A percentile compares a stretch with the other conserved stretches of the same genome.
Evolutionary conservation across 176 grass and related monocot genomes (phyloP).

Genomic region (Oryza meyeriana): DNA sequence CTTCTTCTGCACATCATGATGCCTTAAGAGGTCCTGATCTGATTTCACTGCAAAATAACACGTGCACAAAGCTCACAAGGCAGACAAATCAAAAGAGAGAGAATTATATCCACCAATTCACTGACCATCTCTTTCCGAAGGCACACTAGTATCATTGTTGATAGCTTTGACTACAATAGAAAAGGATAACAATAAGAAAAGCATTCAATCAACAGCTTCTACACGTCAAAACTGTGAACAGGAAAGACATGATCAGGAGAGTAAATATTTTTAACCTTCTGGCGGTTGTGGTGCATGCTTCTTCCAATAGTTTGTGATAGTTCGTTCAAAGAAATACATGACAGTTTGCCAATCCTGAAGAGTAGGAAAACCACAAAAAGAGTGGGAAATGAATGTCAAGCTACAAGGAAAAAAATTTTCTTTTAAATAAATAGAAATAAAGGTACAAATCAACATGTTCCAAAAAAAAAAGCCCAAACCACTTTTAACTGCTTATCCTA

Average conservation of each 20-base stretch:
- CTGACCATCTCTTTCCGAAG: conserved; percentile 41
- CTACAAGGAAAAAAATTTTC: neutral
- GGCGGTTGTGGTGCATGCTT: conserved; percentile 27
- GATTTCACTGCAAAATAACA: conserved; percentile 38
- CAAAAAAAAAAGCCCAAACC: neutral
- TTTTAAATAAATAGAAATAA: conserved; percentile 5
- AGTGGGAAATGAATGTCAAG: conserved; percentile 25
- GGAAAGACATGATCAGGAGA: conserved; percentile 27
- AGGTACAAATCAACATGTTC: neutral
- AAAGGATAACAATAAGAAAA: conserved; percentile 33
- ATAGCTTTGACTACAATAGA: conserved; percentile 29
- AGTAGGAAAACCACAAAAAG: conserved; percentile 1
- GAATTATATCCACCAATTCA: conserved; percentile 41
- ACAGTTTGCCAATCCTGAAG: conserved; percentile 72
- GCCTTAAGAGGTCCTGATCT: conserved; percentile 33
- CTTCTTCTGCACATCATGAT: conserved; percentile 44
- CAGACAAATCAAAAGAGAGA: conserved; percentile 25
- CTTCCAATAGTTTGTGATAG: conserved; percentile 68
- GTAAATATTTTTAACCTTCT: conserved; percentile 56
- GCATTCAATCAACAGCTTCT: conserved; percentile 23
- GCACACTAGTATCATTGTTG: conserved; percentile 23
- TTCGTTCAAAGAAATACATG: conserved; percentile 84
- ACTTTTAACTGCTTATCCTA: conserved; percentile 3
- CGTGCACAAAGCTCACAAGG: conserved; percentile 28
- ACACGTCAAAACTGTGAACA: conserved; percentile 6